A percentile compares a stretch with the other conserved stretches of the same genome.
Conservation (phyloP, 2,329 filamentous ascomycete species). For the Fusarium lyarnte region DNA sequence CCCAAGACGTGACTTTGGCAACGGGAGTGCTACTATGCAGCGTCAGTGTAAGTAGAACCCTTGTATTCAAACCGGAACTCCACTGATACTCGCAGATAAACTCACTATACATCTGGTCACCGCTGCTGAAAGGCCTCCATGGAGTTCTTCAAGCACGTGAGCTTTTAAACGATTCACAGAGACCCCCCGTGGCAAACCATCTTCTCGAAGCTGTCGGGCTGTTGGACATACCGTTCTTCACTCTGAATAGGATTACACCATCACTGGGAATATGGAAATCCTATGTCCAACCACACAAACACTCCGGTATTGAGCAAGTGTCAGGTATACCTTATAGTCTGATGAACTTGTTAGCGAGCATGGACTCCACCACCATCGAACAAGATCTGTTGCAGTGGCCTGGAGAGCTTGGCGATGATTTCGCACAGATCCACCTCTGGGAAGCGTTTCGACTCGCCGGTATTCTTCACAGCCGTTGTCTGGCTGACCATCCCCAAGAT, state of each 20-base stretch:
- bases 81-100: not conserved
- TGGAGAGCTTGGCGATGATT: not conserved
- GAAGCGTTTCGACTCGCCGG: not conserved
- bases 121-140: not conserved
- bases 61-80: fast-evolving
- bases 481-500: not conserved
- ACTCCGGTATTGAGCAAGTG: not conserved
- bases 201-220: not conserved
- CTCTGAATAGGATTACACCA: not conserved
- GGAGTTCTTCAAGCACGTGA: not conserved
- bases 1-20: not conserved
- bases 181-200: not conserved
- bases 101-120: not conserved
- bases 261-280: not conserved
- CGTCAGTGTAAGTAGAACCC: not conserved
- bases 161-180: not conserved
- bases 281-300: not conserved
- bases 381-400: not conserved
- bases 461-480: not conserved
- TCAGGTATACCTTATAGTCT: not conserved
- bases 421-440: not conserved
- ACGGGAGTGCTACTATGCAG: not conserved
- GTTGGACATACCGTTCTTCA: not conserved
- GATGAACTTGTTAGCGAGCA: not conserved
- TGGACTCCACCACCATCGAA: not conserved